Percentiles rank a stretch among this genome's conserved stretches.
Conservation (phyloP, 179 eudicot genomes). For the Dionaea muscipula region DNA sequence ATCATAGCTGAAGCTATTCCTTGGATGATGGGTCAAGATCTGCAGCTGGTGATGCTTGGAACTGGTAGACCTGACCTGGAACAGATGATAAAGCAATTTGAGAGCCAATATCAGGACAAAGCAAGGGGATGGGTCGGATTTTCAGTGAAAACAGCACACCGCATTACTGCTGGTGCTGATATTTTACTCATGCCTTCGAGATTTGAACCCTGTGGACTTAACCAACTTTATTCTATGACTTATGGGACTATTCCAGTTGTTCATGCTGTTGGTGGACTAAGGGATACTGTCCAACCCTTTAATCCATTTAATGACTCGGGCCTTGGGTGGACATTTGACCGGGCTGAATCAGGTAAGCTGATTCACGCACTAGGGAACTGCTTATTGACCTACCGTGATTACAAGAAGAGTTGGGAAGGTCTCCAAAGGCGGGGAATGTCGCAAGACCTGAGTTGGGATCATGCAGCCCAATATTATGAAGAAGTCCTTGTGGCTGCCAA, state of each 20-base stretch:
- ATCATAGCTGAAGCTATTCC: conserved; percentile 83
- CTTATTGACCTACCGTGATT: conserved; percentile 53
- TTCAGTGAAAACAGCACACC: conserved; percentile 71
- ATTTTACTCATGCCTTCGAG: conserved; percentile 90
- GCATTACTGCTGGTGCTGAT: conserved; percentile 95
- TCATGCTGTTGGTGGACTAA: conserved; percentile 86
- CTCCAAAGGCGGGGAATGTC: conserved; percentile 72
- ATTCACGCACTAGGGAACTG: conserved; percentile 78
- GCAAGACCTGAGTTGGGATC: conserved; percentile 84
- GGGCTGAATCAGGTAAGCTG: conserved; percentile 47
- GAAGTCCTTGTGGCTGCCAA: conserved; percentile 84
- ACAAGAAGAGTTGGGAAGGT: conserved; percentile 69
- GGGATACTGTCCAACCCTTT: conserved; percentile 79
- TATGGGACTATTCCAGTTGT: conserved; percentile 93
- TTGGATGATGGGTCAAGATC: conserved; percentile 76
- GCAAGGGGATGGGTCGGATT: conserved; percentile 89
- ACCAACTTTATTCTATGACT: conserved; percentile 84
- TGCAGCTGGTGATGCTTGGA: conserved; percentile 83
- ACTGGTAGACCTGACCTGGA: conserved; percentile 74
- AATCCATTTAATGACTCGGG: conserved; percentile 70
- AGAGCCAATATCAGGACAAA: conserved; percentile 45
- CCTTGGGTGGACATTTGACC: conserved; percentile 70
- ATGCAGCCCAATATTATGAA: conserved; percentile 67
- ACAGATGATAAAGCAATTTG: conserved; percentile 63
- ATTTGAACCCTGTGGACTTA: conserved; percentile 94